phyloP scores from a whole-genome alignment of 768 basidiomycete species.

The Panaeolus cyanescens region DNA sequence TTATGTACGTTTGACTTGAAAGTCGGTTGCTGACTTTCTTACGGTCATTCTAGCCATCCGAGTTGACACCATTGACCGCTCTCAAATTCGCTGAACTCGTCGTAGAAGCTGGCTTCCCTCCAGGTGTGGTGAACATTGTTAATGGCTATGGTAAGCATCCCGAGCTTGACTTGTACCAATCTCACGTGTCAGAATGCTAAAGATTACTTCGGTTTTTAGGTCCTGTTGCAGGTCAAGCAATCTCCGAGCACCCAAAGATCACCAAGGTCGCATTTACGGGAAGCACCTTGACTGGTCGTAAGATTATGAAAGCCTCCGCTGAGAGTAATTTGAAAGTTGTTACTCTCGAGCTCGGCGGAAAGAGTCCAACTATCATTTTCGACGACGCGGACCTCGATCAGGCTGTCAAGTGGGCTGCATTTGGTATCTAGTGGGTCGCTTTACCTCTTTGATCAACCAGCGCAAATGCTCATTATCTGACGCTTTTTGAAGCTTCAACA shows the following conservation, averaged over 20 bases:
- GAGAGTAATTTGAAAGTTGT: conserved; percentile 76
- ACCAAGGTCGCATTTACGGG: conserved; percentile 82
- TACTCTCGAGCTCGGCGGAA: conserved; percentile 74
- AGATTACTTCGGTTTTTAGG: conserved; percentile 23
- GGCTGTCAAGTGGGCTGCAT: conserved; percentile 65
- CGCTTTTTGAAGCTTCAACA: background rate
- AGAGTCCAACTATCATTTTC: conserved; percentile 65
- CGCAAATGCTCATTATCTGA: background rate
- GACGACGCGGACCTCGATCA: conserved; percentile 65
- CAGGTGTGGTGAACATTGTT: conserved; percentile 74
- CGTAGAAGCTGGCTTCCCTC: conserved; percentile 72
- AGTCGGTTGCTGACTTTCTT: too few relatives aligned
- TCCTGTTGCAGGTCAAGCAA: conserved; percentile 64
- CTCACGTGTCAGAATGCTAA: background rate
- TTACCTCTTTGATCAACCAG: background rate
- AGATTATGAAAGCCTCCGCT: conserved; percentile 70
- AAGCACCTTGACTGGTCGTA: conserved; percentile 69
- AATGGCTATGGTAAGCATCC: conserved; percentile 56
- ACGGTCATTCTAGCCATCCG: conserved; percentile 49
- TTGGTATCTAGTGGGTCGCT: conserved; percentile 68
- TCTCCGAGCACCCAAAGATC: conserved; percentile 63
- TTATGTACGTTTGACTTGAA: too few relatives aligned
- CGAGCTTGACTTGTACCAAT: too few relatives aligned
- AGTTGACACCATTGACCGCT: conserved; percentile 71
- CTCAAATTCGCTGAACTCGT: conserved; percentile 52